Evolutionary conservation across 2,329 filamentous ascomycete genomes (phyloP), one percentile per base, ranked within the genome.

Genomic region (Epichloe aotearoae): DNA sequence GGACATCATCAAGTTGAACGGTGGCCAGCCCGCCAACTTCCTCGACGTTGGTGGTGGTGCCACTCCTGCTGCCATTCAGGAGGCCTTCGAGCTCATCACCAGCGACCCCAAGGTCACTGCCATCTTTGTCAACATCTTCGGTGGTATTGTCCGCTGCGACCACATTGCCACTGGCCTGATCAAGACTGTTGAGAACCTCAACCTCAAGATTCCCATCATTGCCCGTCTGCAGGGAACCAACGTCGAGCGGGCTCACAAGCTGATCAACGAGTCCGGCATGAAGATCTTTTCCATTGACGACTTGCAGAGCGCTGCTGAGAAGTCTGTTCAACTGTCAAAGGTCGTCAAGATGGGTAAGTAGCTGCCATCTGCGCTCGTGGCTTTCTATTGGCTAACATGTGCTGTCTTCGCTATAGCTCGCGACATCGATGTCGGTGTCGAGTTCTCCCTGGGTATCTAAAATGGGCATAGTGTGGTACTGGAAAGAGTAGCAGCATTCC

Each of bases 201-300:
- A 95, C 77, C 82, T 98, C 64, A 86, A 93, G 73, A 93, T 93
- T 59, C 93, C 93, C 63, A 94, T 98, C 69, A 91, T 98, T 67
- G 91, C 90, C 59, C 84, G 93, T 74, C 80, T 98, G 67, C 93
- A 98, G 75, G 93, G 93, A 63, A 98, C 93, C 70, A 98, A 98
- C 78, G 89, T 95, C 80, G 90, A 96, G 73, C 78, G 84, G 70
- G 93, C 93, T 56, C 89, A 93, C 72, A 82, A 93, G 77, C 73
- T 77, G 75, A 89, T 98, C 75, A 95, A 93, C 77, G 89, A 98
- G 69, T 94, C 90, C 50, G 90, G 93, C 62, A 82, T 98, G 65
- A 98, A 98, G 84, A 98, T 98, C 73, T 98, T 98, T 80, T 94
- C 88, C 64, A 97, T 98, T 56, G 91, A 97, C 67, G 93, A 98